These are phyloP conservation scores for Botrytis galanthina DNA, from an alignment of 2,329 filamentous ascomycete genomes.

Conservation along the genomic window DNA sequence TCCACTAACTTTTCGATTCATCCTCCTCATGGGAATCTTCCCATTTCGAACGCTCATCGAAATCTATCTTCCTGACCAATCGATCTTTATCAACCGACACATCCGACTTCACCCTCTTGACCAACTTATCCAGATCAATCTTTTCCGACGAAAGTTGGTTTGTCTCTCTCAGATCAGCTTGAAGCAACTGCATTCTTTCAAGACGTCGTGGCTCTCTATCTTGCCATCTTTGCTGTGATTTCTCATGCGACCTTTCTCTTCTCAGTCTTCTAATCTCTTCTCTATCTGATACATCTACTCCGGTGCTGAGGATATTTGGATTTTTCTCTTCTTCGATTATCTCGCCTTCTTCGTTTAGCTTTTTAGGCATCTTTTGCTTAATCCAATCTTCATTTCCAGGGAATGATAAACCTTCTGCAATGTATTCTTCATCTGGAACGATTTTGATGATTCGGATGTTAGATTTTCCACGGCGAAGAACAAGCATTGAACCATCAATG, in stretches of 20 bases:
- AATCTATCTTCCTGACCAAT: background rate
- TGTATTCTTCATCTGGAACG: slow-evolving; percentile 51
- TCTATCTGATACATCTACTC: background rate
- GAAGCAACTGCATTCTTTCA: background rate
- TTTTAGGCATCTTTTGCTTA: background rate
- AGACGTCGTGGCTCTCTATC: background rate
- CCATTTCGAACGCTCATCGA: background rate
- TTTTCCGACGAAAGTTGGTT: background rate
- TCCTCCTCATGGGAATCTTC: background rate
- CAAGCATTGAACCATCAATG: slow-evolving; percentile 56
- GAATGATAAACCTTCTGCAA: slow-evolving; percentile 4
- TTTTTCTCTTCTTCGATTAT: background rate
- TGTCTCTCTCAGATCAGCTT: background rate
- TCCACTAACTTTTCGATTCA: background rate
- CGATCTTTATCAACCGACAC: background rate
- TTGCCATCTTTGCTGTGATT: background rate
- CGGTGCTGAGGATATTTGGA: background rate
- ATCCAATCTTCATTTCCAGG: slow-evolving; percentile 11
- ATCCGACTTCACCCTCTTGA: background rate
- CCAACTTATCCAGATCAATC: background rate
- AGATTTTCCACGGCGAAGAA: slow-evolving; percentile 63
- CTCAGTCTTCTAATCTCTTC: background rate
- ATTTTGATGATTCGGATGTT: slow-evolving; percentile 61
- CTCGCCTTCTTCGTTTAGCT: background rate
- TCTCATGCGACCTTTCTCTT: background rate